Evolutionary conservation across 495 filamentous ascomycete species (phyloP).

Genomic region (Talaromyces wortmannii): DNA sequence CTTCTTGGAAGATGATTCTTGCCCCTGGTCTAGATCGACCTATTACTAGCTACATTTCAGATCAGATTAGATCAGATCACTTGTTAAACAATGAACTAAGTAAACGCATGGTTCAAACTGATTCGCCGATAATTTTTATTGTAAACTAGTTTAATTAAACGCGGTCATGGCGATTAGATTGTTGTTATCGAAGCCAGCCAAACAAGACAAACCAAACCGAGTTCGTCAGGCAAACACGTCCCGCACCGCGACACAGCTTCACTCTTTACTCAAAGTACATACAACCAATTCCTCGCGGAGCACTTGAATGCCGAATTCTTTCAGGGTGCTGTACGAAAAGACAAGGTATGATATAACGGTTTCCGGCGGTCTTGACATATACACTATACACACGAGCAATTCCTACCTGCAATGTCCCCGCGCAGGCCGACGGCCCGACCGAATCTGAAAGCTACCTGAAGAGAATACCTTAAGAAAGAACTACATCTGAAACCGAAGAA

Average conservation of each 20-base stretch:
- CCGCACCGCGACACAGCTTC: conserved; percentile 11
- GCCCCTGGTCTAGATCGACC: neutral
- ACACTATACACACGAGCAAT: too few relatives aligned
- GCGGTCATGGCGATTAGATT: neutral
- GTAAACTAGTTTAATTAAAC: neutral
- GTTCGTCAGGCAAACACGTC: conserved; percentile 1
- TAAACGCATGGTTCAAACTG: conserved; percentile 2
- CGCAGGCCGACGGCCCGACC: neutral
- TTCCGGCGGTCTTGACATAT: too few relatives aligned
- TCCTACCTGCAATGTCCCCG: neutral
- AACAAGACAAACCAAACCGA: conserved; percentile 14
- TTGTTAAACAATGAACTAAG: conserved; percentile 4
- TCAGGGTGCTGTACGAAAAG: too few relatives aligned
- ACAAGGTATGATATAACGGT: too few relatives aligned
- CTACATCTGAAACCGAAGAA: neutral
- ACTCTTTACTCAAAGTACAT: conserved; percentile 2
- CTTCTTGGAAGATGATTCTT: neutral
- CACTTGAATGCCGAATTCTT: neutral
- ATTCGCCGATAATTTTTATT: neutral
- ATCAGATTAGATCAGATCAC: neutral
- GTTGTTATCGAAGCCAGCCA: conserved; percentile 3
- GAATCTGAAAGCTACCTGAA: neutral
- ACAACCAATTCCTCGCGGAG: neutral
- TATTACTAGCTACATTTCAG: neutral
- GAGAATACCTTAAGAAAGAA: neutral